Base-by-base conservation (phyloP, 2,329 filamentous ascomycete species). In the Botrytis sinoallii region DNA sequence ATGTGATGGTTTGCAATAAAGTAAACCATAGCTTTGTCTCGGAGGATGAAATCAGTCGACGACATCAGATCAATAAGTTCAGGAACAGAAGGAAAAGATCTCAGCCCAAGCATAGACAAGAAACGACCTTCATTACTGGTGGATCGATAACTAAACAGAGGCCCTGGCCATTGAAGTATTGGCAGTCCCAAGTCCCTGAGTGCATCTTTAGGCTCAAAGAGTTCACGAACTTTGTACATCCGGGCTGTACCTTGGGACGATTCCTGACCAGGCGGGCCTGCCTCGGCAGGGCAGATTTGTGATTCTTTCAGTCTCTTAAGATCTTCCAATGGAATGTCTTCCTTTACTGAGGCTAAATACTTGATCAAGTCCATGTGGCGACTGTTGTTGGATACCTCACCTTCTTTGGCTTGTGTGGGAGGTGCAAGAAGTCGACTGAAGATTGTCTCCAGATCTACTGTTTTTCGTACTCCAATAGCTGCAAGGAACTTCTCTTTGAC, bases 351-450 rank as follows among this genome's bases (percentile, higher is more conserved):
- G 18, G 95, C 90, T 61, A 99, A 88, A 79, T 99, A 99, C 78
- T 94, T 95, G 82, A 99, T 94, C 40, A 99, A 86, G 81, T 99
- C 95, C 75, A 97, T 90, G 81, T 98, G 95, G 74, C 94, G 98
- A 93, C 93, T 97, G 75, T 87, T 87, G 35, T 84, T 83, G 35
- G 85, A 85, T 55, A 83, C 83, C 40, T 87, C 87, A 32, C 84
- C 82, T 32, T 81, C 80, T n/a, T 85, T 85, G 16, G 82, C 82
- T 22, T 86, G 84, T 0, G 85, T 80, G 0, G 89, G 85, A 25
- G 88, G 86, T 70, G 88, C 90, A 77, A 98, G 87, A 61, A 99
- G 87, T 63, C 95, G 89, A 38, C 93, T 92, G 79, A 99, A 98
- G 44, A 99, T 97, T 44, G 97, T 95, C 46, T 94, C 94, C 2